Evolutionary conservation across 2,329 filamentous ascomycete genomes (phyloP), one percentile per base, ranked within the genome.

Genomic region (Acrocalymma vagum): DNA sequence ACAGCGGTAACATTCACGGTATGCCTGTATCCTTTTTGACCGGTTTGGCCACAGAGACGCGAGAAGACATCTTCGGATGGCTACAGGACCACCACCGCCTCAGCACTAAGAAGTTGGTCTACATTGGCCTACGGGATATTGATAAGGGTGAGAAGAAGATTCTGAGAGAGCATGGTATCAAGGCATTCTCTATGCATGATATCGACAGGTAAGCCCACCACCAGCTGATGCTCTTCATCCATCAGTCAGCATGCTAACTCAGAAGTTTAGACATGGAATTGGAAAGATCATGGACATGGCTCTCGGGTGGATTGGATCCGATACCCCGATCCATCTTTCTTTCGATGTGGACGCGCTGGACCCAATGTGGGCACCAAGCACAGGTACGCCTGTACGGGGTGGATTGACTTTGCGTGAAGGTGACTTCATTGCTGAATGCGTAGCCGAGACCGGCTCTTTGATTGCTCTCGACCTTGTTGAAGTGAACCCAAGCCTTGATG

Each of bases 151-250:
- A 99, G 84, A 97, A 96, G 86, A 82, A 85, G 75, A 89, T 96
- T 47, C 76, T 99, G 51, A 81, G 86, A 42, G 90, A 97, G 54
- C 78, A 97, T 63, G 86, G 87, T 27, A 94, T 99, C 77, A 93
- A 90, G 78, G 93, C 93, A 4, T 99, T 97, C 65, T 93, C 87
- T 75, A 99, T 99, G 94, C 94, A 96, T 68, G 94, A 99, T 67
- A 88, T 99, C 70, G 94, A 99, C 72, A 81, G 83, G 87, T 90
- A 76, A 60, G 80, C 9, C 33, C 32, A 35, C 7, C 23, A 25
- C 13, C 11, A 24, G n/a, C 8, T n/a, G n/a, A n/a, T n/a, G n/a
- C n/a, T n/a, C n/a, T n/a, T n/a, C n/a, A 13, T 15, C 21, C 16
- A 31, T 15, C 16, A 5, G 14, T n/a, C 10, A 15, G 10, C 21